Conservation (phyloP, 352 stramenopile genomes). For the Peronospora tabacina region DNA sequence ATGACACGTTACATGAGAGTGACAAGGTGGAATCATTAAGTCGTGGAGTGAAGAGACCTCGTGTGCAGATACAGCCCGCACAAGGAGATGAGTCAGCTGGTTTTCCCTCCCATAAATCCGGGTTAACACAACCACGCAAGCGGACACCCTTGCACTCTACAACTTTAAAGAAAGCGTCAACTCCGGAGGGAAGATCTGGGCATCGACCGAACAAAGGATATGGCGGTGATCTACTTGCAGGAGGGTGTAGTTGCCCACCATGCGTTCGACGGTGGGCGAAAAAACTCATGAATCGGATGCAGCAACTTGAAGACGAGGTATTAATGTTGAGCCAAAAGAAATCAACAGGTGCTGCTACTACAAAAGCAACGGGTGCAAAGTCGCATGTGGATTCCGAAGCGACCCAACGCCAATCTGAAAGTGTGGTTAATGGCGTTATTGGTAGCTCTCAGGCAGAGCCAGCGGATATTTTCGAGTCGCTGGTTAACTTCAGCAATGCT, state of each 20-base stretch:
- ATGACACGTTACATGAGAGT: not conserved
- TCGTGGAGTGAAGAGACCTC: constrained; percentile 12
- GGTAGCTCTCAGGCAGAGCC: constrained; percentile 1
- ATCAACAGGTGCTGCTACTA: not conserved
- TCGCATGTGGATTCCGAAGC: not conserved
- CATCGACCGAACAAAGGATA: constrained; percentile 17
- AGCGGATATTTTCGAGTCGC: constrained; percentile 7
- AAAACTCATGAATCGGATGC: constrained; percentile 31
- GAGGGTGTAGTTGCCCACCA: constrained; percentile 27
- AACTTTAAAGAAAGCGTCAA: not conserved
- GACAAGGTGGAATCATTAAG: constrained; percentile 5
- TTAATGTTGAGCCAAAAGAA: constrained; percentile 17
- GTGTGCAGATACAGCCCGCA: constrained; percentile 5
- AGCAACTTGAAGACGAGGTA: constrained; percentile 32
- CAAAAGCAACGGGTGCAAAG: not conserved
- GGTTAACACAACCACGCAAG: constrained; percentile 3
- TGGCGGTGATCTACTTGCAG: constrained; percentile 26
- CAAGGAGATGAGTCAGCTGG: constrained; percentile 4
- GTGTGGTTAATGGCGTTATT: not conserved
- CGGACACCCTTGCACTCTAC: not conserved
- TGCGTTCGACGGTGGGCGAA: constrained; percentile 31
- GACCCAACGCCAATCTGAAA: not conserved
- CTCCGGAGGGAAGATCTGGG: constrained; percentile 12
- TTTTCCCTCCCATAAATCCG: constrained; percentile 11
- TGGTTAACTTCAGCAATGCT: not conserved